Evolutionary conservation across 2,329 filamentous ascomycete species (phyloP).

Genomic region (Penicillium sclerotigenum): DNA sequence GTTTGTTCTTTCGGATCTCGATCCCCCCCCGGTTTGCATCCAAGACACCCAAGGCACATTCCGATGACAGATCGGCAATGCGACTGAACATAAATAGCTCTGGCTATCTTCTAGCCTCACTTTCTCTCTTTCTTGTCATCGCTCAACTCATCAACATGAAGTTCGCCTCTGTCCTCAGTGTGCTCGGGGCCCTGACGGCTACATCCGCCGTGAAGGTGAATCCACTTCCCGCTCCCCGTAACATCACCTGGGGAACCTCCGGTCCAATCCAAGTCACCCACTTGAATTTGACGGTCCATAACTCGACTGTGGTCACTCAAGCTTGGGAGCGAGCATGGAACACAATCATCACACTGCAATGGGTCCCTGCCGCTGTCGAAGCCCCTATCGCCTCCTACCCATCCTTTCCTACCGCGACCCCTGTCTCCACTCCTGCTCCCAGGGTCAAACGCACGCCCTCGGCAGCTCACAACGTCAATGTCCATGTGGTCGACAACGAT

Average conservation of each 20-base stretch:
- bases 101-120: not conserved
- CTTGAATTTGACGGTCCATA: slow-evolving; percentile 34
- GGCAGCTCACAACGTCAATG: slow-evolving; percentile 44
- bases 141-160: slow-evolving; percentile 25
- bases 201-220: slow-evolving; percentile 51
- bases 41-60: not conserved
- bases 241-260: slow-evolving; percentile 52
- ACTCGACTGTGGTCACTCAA: slow-evolving; percentile 37
- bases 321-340: slow-evolving; percentile 52
- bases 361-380: slow-evolving; percentile 54
- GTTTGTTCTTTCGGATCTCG: not conserved
- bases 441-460: slow-evolving; percentile 32
- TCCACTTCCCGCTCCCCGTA: slow-evolving; percentile 53
- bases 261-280: slow-evolving; percentile 47
- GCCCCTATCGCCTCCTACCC: slow-evolving; percentile 51
- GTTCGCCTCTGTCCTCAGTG: slow-evolving; percentile 25
- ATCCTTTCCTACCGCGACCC: slow-evolving; percentile 49
- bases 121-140: not conserved
- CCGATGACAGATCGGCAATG: slow-evolving; percentile 20
- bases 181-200: slow-evolving; percentile 34
- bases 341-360: slow-evolving; percentile 50
- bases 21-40: not conserved
- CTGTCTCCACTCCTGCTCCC: slow-evolving; percentile 24
- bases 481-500: slow-evolving; percentile 46
- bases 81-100: slow-evolving; percentile 16